A percentile compares a stretch with the other conserved stretches of the same genome.
Conservation (phyloP, 805 yeast species). For the Suhomyces sp. region DNA sequence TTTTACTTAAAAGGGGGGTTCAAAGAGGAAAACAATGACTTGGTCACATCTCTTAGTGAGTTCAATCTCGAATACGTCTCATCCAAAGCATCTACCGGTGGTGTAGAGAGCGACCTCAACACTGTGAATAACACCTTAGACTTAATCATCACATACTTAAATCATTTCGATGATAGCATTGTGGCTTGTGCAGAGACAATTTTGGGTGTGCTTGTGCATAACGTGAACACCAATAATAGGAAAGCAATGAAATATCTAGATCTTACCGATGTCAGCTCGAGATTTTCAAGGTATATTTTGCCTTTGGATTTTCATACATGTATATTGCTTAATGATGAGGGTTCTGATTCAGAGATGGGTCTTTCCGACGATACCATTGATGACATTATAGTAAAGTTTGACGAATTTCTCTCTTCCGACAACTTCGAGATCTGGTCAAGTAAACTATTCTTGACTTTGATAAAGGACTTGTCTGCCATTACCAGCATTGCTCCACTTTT, state of each 20-base stretch:
- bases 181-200: slow-evolving; percentile 36
- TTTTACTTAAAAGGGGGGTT: slow-evolving; percentile 21
- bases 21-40: slow-evolving; percentile 6
- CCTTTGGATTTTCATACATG: slow-evolving; percentile 37
- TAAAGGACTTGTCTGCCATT: slow-evolving; percentile 27
- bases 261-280: slow-evolving; percentile 15
- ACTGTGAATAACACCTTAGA: slow-evolving; percentile 25
- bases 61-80: neutral
- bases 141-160: slow-evolving; percentile 17
- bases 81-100: neutral
- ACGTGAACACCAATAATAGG: slow-evolving; percentile 14
- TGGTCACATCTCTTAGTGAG: neutral
- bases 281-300: slow-evolving; percentile 17
- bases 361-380: slow-evolving; percentile 13
- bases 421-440: slow-evolving; percentile 28
- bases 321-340: slow-evolving; percentile 24
- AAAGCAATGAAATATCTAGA: slow-evolving; percentile 21
- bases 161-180: slow-evolving; percentile 15
- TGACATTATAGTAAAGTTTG: slow-evolving; percentile 12
- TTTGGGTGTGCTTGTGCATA: slow-evolving; percentile 37
- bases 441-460: slow-evolving; percentile 27
- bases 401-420: slow-evolving; percentile 5
- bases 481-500: slow-evolving; percentile 32
- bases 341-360: slow-evolving; percentile 12
- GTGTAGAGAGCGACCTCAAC: neutral